phyloP scores from a whole-genome alignment of 139 green algal species.

The Auxenochlorella pyrenoidosa region DNA sequence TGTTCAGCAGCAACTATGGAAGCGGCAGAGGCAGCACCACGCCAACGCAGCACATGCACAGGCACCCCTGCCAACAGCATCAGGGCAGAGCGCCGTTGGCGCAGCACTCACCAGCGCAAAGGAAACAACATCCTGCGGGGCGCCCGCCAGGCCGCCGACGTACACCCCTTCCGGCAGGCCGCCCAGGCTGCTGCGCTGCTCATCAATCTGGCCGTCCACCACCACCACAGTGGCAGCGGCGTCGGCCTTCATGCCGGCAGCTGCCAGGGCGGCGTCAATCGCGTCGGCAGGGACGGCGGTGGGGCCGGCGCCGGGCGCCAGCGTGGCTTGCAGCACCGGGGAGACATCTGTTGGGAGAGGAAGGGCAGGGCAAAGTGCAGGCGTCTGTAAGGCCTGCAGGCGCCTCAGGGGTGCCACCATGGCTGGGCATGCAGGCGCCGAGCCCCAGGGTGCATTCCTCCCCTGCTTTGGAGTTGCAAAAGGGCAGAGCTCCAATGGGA shows the following conservation, averaged over 20 bases:
- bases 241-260: constrained; percentile 27
- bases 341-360: constrained; percentile 59
- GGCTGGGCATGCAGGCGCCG: too few relatives aligned
- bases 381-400: too few relatives aligned
- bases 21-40: too few relatives aligned
- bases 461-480: too few relatives aligned
- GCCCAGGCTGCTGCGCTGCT: constrained; percentile 49
- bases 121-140: constrained; percentile 52
- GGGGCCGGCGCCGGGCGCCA: constrained; percentile 23
- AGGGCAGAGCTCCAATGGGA: too few relatives aligned
- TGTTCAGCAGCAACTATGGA: too few relatives aligned
- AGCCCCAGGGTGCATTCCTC: too few relatives aligned
- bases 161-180: constrained; percentile 67
- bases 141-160: constrained; percentile 64
- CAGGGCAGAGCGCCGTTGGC: too few relatives aligned
- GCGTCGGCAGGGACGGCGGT: constrained; percentile 27
- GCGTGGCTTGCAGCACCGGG: constrained; percentile 49
- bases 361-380: too few relatives aligned
- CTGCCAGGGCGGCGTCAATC: not conserved
- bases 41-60: too few relatives aligned
- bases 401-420: too few relatives aligned
- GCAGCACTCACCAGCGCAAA: constrained; percentile 22
- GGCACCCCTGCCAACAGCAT: too few relatives aligned
- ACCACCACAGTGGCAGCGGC: constrained; percentile 57
- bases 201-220: constrained; percentile 70